Evolutionary conservation across 2,329 filamentous ascomycete species (phyloP), one percentile per base, ranked within the genome.

Genomic region (Graphilbum ipis-grandicollis): DNA sequence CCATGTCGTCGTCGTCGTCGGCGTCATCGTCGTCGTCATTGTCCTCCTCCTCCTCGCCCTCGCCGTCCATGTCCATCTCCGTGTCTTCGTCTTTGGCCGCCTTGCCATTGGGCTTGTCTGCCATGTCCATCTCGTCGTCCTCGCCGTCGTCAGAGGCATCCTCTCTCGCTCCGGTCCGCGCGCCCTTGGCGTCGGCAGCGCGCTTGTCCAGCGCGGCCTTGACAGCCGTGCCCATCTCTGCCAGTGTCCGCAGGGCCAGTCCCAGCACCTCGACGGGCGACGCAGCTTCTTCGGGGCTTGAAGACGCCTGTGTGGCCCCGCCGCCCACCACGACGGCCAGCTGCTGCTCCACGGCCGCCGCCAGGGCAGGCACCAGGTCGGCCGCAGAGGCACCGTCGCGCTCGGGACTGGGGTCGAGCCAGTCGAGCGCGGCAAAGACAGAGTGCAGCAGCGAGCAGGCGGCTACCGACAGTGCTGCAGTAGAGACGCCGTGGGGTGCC

Each of bases 401-500:
- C 2, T 63, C 63, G 2, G 61, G 62, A 31, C 56, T 64, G 40
- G 60, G 54, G 38, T 71, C 67, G 23, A 63, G 60, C 65, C 65
- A 70, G 39, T 63, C 54, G 45, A 69, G 58, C 3, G 61, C 56
- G 7, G 63, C 53, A 48, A 73, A 76, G 26, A 78, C 52, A 43
- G 76, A 76, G 50, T 79, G 74, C 12, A 79, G 58, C 18, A 75
- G 59, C 13, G 68, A 68, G 35, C 71, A 77, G 8, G 71, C 63
- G 9, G 75, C 54, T 25, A 75, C 62, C 2, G 64, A 65, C 39
- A 62, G 62, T 15, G 63, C n/a, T n/a, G n/a, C n/a, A n/a, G n/a
- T n/a, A n/a, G n/a, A n/a, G n/a, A n/a, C n/a, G n/a, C n/a, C n/a
- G n/a, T n/a, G n/a, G n/a, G n/a, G n/a, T n/a, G n/a, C n/a, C n/a